Evolutionary conservation across 2,329 filamentous ascomycete genomes (phyloP).

Genomic region (Anisogramma anomala): DNA sequence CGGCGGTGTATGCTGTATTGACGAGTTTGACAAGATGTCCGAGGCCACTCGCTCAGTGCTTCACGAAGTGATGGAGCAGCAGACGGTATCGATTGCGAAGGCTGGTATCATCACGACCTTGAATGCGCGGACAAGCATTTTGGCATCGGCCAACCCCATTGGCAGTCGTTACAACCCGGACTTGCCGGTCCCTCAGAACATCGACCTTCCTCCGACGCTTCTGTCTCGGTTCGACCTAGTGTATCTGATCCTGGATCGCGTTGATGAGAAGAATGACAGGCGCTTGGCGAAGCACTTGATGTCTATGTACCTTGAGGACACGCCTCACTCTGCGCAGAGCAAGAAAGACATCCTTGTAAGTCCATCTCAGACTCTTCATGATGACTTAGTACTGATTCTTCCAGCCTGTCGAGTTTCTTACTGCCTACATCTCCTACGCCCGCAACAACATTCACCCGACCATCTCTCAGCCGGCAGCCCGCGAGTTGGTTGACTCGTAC

Average conservation of each 20-base stretch:
- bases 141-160: conserved; percentile 95
- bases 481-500: conserved; percentile 76
- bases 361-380: conserved; percentile 13
- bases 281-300: conserved; percentile 84
- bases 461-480: conserved; percentile 68
- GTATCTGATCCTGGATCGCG: conserved; percentile 87
- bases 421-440: conserved; percentile 93
- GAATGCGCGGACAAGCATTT: conserved; percentile 88
- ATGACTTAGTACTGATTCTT: conserved; percentile 2
- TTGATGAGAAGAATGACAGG: conserved; percentile 82
- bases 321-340: conserved; percentile 68
- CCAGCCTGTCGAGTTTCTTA: conserved; percentile 87
- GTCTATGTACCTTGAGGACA: conserved; percentile 93
- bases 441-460: conserved; percentile 73
- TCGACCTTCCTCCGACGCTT: conserved; percentile 88
- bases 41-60: conserved; percentile 68
- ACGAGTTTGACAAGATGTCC: conserved; percentile 81
- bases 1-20: conserved; percentile 73
- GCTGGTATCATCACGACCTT: conserved; percentile 94
- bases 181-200: conserved; percentile 92
- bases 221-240: conserved; percentile 94
- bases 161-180: conserved; percentile 97
- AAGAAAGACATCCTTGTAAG: conserved; percentile 69
- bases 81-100: conserved; percentile 76
- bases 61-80: conserved; percentile 82